Evolutionary conservation across 2,329 filamentous ascomycete species (phyloP), one percentile per base, ranked within the genome.

Genomic region (Colletotrichum sp.): DNA sequence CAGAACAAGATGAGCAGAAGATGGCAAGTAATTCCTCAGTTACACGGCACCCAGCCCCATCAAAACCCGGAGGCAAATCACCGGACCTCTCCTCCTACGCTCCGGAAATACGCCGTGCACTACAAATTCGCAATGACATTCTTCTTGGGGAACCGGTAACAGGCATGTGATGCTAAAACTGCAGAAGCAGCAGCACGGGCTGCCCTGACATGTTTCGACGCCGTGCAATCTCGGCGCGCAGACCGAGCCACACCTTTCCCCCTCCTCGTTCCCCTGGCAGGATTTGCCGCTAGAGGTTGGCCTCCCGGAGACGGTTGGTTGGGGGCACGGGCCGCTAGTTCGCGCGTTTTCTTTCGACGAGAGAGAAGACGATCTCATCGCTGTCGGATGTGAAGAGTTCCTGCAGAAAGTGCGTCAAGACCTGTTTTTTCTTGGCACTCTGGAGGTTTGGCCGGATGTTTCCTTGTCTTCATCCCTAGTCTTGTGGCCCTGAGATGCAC

Each of bases 181-280:
- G 32, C 44, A 52, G 57, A 63, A 34, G 68, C 68, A 52, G 3
- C 18, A 52, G 71, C 74, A 76, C 74, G 72, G 74, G 68, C 74
- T 24, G 70, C 57, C 64, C 22, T 75, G 70, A 69, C 65, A 74
- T 73, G 70, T 65, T 65, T 76, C 65, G 74, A 32, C 44, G 65
- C 59, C 65, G 30, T 65, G 74, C 36, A 65, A 69, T 65, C 34
- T 76, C 65, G 71, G 74, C 30, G 64, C 30, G 64, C 30, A 74
- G 70, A 18, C 71, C 74, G 74, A 76, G 74, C 70, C 60, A 68
- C 64, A 18, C n/a, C 28, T 22, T 32, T 32, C 30, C 24, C 62
- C n/a, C n/a, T n/a, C 48, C 57, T 39, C 26, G 44, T 52, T 28
- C 34, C 39, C 48, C n/a, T 65, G 48, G 48, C 63, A 36, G 52